phyloP scores from a whole-genome alignment of 2,329 filamentous ascomycete genomes.

The Penicillium sp. region DNA sequence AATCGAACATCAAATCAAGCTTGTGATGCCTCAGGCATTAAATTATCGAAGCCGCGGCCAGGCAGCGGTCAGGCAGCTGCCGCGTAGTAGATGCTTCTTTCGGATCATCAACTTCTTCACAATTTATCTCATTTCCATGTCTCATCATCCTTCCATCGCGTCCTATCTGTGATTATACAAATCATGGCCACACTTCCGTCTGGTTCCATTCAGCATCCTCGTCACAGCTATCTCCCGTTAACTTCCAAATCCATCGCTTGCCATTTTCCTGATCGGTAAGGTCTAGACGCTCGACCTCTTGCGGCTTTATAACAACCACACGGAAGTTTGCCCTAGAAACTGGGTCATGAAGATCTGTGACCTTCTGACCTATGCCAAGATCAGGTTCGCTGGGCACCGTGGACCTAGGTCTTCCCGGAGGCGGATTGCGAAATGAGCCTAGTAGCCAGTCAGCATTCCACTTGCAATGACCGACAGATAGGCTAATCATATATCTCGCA shows the following conservation, averaged over 20 bases:
- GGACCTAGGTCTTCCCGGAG: conserved; percentile 60
- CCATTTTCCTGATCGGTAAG: conserved; percentile 62
- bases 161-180: too few relatives aligned
- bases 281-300: conserved; percentile 72
- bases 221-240: conserved; percentile 46
- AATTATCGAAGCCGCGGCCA: too few relatives aligned
- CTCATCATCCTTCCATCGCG: too few relatives aligned
- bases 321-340: conserved; percentile 72
- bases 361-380: conserved; percentile 57
- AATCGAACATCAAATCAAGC: too few relatives aligned
- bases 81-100: too few relatives aligned
- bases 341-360: conserved; percentile 65
- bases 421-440: conserved; percentile 69
- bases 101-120: too few relatives aligned
- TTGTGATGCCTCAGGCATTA: too few relatives aligned
- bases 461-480: not conserved
- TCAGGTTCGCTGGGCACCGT: conserved; percentile 47
- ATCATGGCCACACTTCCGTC: conserved; percentile 62
- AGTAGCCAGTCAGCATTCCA: conserved; percentile 5
- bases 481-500: not conserved
- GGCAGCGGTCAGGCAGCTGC: too few relatives aligned
- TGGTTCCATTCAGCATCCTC: conserved; percentile 58
- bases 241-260: conserved; percentile 65
- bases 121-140: too few relatives aligned
- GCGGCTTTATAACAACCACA: conserved; percentile 79